Conservation (phyloP, 257 asterid species). For the Penstemon barbatus region DNA sequence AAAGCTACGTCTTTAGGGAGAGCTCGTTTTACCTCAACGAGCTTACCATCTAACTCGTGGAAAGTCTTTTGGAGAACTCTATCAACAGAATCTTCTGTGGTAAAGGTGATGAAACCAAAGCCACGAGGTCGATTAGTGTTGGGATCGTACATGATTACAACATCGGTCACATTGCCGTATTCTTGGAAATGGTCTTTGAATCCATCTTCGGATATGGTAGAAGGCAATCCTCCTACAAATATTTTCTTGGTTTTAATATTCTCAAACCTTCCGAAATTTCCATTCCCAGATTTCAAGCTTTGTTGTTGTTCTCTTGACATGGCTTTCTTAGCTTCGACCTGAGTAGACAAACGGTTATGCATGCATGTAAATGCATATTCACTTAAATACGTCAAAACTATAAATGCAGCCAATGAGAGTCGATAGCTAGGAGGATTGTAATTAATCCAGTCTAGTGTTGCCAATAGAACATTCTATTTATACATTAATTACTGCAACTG, state of each 20-base stretch:
- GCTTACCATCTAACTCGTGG: conserved; percentile 42
- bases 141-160: conserved; percentile 43
- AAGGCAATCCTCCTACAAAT: conserved; percentile 51
- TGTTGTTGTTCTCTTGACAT: conserved; percentile 40
- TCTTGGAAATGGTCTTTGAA: conserved; percentile 38
- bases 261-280: conserved; percentile 24
- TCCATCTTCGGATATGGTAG: conserved; percentile 37
- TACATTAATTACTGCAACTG: background rate
- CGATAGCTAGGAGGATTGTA: background rate
- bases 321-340: conserved; percentile 41
- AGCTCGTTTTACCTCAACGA: conserved; percentile 50
- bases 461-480: background rate
- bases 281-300: conserved; percentile 30
- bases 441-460: background rate
- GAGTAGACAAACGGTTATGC: background rate
- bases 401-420: conserved; percentile 1
- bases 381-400: background rate
- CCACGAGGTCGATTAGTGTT: conserved; percentile 48
- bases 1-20: conserved; percentile 40
- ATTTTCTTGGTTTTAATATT: conserved; percentile 42
- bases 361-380: background rate
- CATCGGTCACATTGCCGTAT: conserved; percentile 40
- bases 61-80: conserved; percentile 40
- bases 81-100: conserved; percentile 47
- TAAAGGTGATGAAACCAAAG: conserved; percentile 49